Conservation (phyloP, 306 rosid genomes). For the Fragaria vesca region DNA sequence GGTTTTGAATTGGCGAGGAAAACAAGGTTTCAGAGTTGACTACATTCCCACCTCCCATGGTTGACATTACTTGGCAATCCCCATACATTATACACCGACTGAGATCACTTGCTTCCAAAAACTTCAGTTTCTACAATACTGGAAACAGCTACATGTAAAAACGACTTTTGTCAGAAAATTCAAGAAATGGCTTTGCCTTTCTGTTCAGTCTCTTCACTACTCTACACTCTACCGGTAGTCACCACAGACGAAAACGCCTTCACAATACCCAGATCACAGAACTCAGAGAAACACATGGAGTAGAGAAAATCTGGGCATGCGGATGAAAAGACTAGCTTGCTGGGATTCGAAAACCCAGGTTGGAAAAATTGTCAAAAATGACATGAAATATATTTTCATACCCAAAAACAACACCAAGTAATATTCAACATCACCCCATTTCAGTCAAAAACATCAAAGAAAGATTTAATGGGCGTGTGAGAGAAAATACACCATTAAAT, state of each 20-base stretch:
- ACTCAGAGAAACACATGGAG: background rate
- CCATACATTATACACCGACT: slow-evolving; percentile 57
- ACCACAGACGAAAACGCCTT: background rate
- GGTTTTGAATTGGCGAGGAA: slow-evolving; percentile 80
- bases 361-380: background rate
- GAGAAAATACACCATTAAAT: background rate
- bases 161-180: background rate
- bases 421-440: background rate
- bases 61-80: slow-evolving; percentile 93
- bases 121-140: background rate
- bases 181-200: background rate
- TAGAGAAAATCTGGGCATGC: background rate
- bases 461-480: background rate
- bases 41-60: slow-evolving; percentile 66
- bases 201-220: background rate
- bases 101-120: slow-evolving; percentile 15
- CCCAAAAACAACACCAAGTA: background rate
- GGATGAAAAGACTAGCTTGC: background rate
- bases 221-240: background rate
- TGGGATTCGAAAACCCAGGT: background rate
- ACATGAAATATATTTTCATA: background rate
- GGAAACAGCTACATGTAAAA: background rate
- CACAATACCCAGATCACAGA: background rate
- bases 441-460: background rate
- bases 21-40: slow-evolving; percentile 65